phyloP scores from a whole-genome alignment of 164 flowering plant genomes.

The Piper longum region DNA sequence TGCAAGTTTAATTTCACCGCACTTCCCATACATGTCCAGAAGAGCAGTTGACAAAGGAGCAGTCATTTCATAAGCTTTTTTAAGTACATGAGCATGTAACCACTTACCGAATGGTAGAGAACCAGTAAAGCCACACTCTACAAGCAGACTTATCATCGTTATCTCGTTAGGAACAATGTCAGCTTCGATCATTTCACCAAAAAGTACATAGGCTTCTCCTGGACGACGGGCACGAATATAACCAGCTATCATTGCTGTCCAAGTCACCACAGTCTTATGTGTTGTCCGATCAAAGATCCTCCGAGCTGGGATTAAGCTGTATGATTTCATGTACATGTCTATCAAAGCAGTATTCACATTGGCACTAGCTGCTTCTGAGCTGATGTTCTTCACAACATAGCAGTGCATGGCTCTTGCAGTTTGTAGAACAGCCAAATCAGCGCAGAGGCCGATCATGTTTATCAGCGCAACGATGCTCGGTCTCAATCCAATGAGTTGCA shows the following conservation, averaged over 20 bases:
- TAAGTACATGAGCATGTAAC: conserved; percentile 34
- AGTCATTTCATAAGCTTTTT: conserved; percentile 28
- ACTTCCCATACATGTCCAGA: conserved; percentile 52
- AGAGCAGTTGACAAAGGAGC: conserved; percentile 28
- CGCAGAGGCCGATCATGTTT: conserved; percentile 38
- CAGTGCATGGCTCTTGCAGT: conserved; percentile 33
- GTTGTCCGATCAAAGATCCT: conserved; percentile 21
- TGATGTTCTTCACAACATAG: conserved; percentile 26
- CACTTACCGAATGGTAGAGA: conserved; percentile 32
- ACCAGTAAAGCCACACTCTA: conserved; percentile 34
- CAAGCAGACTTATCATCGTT: conserved; percentile 35
- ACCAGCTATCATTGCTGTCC: conserved; percentile 49
- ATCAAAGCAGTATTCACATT: conserved; percentile 26
- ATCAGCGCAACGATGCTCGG: conserved; percentile 32
- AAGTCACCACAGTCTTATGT: conserved; percentile 25
- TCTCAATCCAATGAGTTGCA: conserved; percentile 20
- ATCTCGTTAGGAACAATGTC: conserved; percentile 34
- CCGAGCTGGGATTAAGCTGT: conserved; percentile 19
- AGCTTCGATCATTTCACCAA: conserved; percentile 26
- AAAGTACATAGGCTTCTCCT: conserved; percentile 25
- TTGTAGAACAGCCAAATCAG: conserved; percentile 16
- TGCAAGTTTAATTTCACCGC: conserved; percentile 24
- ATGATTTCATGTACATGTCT: conserved; percentile 48
- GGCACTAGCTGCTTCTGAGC: conserved; percentile 9
- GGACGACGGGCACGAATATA: conserved; percentile 23